Base-by-base conservation (phyloP, 2,329 filamentous ascomycete species). In the Aspergillus alliaceus region DNA sequence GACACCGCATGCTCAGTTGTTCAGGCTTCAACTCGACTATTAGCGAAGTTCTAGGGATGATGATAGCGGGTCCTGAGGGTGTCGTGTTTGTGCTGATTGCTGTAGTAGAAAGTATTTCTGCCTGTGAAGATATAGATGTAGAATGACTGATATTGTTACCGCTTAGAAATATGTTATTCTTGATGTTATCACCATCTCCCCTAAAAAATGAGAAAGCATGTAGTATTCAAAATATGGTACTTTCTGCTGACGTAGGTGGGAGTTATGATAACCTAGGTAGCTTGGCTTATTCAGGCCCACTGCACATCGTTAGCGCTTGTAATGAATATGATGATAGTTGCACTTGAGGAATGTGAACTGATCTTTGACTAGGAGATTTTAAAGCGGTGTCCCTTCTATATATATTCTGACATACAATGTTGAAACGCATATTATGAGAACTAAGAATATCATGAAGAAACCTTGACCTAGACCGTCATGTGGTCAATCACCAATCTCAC, bases 401-500 rank as follows among this genome's bases (percentile, higher is more conserved):
- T 20, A 24, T 14, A 11, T 8, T 40, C 20, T 11, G 27, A 29
- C 18, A 24, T 40, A 6, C 18, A 39, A 39, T 4, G 9, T 15
- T 18, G 20, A 11, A 39, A 22, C 9, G 22, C 12, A 24, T 7
- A 22, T 22, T 40, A 24, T 14, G 14, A 20, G 37, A 40, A 22
- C 18, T 40, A 20, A 20, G 15, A 7, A n/a, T 5, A 35, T 18
- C 34, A n/a, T 35, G 15, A 5, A 18, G n/a, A 37, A 20, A 39
- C 8, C 8, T 14, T 24, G 34, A 51, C n/a, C 14, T 29, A 18
- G 18, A 20, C 7, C 11, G 29, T 53, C 51, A 53, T 22, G 40
- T 44, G 51, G 39, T 25, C 22, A 14, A 40, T 53, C 51, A 47
- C 18, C 47, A 9, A 47, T 49, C 51, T 59, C 53, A 50, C 54